Base-by-base conservation (phyloP, 495 filamentous ascomycete genomes). In the Penicillium coprophilum region DNA sequence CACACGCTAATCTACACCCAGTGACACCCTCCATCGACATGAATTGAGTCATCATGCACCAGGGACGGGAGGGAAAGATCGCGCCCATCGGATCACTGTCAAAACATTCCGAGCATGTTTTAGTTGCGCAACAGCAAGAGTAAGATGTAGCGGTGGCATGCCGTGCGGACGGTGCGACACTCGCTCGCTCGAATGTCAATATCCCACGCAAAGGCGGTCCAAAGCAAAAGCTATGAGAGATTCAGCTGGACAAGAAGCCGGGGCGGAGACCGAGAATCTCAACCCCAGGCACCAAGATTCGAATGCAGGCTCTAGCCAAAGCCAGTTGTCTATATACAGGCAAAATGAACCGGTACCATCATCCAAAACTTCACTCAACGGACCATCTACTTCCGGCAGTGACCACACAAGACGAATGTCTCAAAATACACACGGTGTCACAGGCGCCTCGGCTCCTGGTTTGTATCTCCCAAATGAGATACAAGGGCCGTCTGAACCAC, bases 1-100 rank as follows among this genome's bases (percentile, higher is more conserved):
- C 12, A 39, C 34, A 46, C 27, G 15, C 17, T 17, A n/a, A 28
- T 17, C 7, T 24, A 28, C 20, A 17, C 3, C 4, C 57, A 82
- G 75, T 54, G 82, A 85, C 56, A 82, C 82, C 15, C 73, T 85
- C 20, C 72, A 79, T 61, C 80, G 82, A 13, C 82, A 85, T 60
- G 78, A 81, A 55, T 56, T 79, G 41, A 80, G 77, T 58, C 81
- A 83, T 56, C 70, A 76, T 71, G 67, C 73, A 56, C 50, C 69
- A 34, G 66, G 70, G 65, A 50, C 56, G 3, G 71, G 76, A 44
- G 73, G 73, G 0, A 71, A 71, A 61, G 76, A 72, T 58, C 69
- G 67, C 45, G 67, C 70, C 31, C 75, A 71, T 58, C 58, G 76
- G 24, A 67, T 76, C 58, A 70, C 73, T n/a, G 68, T 79, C 60